Base-by-base conservation (phyloP, 2,329 filamentous ascomycete species). In the Fusarium sambucinum region DNA sequence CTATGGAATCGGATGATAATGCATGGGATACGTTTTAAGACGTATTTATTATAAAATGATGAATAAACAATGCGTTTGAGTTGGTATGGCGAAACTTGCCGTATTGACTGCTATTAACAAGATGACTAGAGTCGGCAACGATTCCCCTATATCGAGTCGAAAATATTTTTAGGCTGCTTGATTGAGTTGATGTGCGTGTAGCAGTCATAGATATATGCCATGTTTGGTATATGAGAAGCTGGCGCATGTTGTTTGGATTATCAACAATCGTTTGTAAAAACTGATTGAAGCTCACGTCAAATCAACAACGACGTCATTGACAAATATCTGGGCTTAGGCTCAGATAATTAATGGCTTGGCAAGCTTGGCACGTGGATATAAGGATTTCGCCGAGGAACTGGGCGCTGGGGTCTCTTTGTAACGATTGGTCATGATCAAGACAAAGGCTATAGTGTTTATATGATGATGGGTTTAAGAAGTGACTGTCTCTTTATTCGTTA, bases 1-100 rank as follows among this genome's bases (percentile, higher is more conserved):
- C 48, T 4, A 57, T 69, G 47, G 65, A 66, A n/a, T 60, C 52
- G 11, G 65, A 52, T 21, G 64, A 56, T 10, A 40, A 59, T 21
- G 29, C 27, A 17, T 68, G 58, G 65, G 54, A 55, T 40, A 29
- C 19, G 7, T 19, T 53, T 5, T 68, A 13, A 68, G 45, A 37
- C 19, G 25, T 19, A 9, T 42, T 13, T 19, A 7, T 42, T 38
- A 11, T 9, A 7, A 14, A 7, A 25, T 41, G 14, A 13, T 8
- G 16, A 40, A 27, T 27, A 29, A 25, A n/a, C 37, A 38, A 19
- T 17, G 25, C 14, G 41, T 35, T 30, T 10, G 23, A 42, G 19
- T 35, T 17, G 16, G 6, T 8, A 45, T 11, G n/a, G 19, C 25
- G 42, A 44, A 25, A 21, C 21, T 47, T 17, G 14, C 21, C 12